phyloP scores from a whole-genome alignment of 2,329 filamentous ascomycete species.

The Arthrobotrys sinensis region DNA sequence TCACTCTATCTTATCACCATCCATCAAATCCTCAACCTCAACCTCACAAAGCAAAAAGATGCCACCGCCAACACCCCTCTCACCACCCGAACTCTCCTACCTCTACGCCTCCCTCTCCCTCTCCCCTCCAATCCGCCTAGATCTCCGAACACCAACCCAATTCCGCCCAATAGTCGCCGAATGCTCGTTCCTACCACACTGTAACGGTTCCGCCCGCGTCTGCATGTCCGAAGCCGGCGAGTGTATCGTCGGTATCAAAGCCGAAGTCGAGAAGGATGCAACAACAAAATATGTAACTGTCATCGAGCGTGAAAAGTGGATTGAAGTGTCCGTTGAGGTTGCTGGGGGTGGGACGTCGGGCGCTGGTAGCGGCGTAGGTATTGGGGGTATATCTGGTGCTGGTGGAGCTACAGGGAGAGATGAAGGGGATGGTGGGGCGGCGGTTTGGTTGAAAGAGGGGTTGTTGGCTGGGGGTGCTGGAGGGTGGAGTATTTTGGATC shows the following conservation, averaged over 20 bases:
- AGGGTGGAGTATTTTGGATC: slow-evolving; percentile 71
- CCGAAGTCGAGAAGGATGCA: slow-evolving; percentile 83
- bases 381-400: slow-evolving; percentile 62
- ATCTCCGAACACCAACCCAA: slow-evolving; percentile 84
- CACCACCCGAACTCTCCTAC: slow-evolving; percentile 95
- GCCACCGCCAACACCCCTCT: slow-evolving; percentile 81
- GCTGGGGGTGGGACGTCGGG: slow-evolving; percentile 91
- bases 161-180: slow-evolving; percentile 94
- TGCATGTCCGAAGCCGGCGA: slow-evolving; percentile 96
- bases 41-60: slow-evolving; percentile 68
- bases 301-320: slow-evolving; percentile 75
- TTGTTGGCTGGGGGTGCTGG: slow-evolving; percentile 46
- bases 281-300: slow-evolving; percentile 66
- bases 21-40: slow-evolving; percentile 24
- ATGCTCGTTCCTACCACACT: slow-evolving; percentile 87
- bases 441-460: slow-evolving; percentile 60
- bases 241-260: slow-evolving; percentile 95
- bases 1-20: slow-evolving; percentile 3
- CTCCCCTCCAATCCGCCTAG: slow-evolving; percentile 86
- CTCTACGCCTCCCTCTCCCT: slow-evolving; percentile 88
- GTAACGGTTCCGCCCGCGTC: slow-evolving; percentile 92
- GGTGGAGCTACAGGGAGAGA: slow-evolving; percentile 55
- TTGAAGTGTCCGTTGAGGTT: slow-evolving; percentile 92
- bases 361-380: slow-evolving; percentile 46
- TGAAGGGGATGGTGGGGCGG: slow-evolving; percentile 57